Conservation (phyloP, 2,329 filamentous ascomycete genomes). For the Hymenoscyphus linearis region DNA sequence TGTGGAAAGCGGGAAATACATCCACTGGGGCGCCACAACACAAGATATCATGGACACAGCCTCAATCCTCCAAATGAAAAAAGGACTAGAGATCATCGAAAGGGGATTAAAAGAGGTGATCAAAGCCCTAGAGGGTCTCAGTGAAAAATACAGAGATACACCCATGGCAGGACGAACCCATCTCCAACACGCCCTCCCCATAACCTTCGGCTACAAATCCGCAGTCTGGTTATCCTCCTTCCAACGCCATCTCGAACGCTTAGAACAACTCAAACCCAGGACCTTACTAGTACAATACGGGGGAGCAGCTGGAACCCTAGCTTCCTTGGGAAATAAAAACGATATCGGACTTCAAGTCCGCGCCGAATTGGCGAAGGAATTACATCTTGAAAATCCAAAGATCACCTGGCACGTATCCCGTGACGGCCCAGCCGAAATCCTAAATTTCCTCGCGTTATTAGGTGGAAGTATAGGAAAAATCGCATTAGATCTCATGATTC, state of each 20-base stretch:
- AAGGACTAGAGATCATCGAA: conserved; percentile 44
- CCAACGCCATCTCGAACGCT: conserved; percentile 42
- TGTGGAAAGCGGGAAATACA: conserved; percentile 38
- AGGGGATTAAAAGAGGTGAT: conserved; percentile 40
- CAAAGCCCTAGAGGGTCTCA: conserved; percentile 37
- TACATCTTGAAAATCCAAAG: conserved; percentile 42
- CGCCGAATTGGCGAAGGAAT: conserved; percentile 42
- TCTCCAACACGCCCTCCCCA: conserved; percentile 51
- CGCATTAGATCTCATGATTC: conserved; percentile 50
- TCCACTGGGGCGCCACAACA: conserved; percentile 55
- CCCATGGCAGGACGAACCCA: conserved; percentile 55
- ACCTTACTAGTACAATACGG: conserved; percentile 50
- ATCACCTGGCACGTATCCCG: conserved; percentile 55
- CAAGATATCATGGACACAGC: conserved; percentile 56
- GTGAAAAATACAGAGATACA: conserved; percentile 43
- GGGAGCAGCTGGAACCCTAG: conserved; percentile 50
- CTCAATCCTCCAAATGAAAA: conserved; percentile 47
- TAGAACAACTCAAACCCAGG: conserved; percentile 41
- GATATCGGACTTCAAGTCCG: conserved; percentile 45
- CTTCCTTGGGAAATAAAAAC: conserved; percentile 44
- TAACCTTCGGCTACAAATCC: conserved; percentile 54
- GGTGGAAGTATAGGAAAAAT: conserved; percentile 51
- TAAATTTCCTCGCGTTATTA: conserved; percentile 48
- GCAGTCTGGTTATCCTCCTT: conserved; percentile 49
- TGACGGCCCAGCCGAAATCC: conserved; percentile 48